Evolutionary conservation across 257 asterid genomes (phyloP).

Genomic region (Plantago major): DNA sequence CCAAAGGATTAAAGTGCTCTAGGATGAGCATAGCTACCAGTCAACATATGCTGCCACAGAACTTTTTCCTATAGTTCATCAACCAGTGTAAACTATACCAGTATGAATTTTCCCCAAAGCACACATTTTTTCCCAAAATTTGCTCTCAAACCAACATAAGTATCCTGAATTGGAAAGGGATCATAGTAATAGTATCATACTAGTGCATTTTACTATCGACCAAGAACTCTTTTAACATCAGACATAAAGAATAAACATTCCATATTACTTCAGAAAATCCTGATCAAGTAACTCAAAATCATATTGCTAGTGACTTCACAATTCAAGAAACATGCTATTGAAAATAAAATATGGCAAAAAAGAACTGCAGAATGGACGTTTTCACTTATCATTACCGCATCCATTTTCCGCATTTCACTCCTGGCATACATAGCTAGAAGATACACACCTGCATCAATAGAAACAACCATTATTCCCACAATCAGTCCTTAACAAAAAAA

Average conservation of each 20-base stretch:
- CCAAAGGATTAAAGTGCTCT: no score
- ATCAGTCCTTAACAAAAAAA: constrained; percentile 10
- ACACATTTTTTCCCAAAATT: no score
- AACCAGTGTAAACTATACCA: no score
- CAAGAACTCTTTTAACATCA: background rate
- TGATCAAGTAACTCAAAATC: no score
- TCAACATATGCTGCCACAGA: no score
- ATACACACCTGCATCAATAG: constrained; percentile 73
- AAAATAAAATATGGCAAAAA: background rate
- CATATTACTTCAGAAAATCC: no score
- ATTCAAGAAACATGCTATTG: background rate
- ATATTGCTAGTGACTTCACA: background rate
- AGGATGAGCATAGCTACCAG: no score
- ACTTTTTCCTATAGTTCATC: no score
- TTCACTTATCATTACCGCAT: constrained; percentile 48
- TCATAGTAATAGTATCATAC: no score
- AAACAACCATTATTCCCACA: constrained; percentile 12
- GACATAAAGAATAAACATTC: background rate
- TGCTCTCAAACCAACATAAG: no score
- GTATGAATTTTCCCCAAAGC: no score
- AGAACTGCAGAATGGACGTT: background rate
- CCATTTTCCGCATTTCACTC: constrained; percentile 89
- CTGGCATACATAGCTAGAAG: constrained; percentile 97
- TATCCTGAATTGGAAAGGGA: no score
- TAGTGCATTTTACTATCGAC: background rate